Conservation (phyloP, 371 early-diverging fungal genomes). For the Syncephalastrum monosporum region DNA sequence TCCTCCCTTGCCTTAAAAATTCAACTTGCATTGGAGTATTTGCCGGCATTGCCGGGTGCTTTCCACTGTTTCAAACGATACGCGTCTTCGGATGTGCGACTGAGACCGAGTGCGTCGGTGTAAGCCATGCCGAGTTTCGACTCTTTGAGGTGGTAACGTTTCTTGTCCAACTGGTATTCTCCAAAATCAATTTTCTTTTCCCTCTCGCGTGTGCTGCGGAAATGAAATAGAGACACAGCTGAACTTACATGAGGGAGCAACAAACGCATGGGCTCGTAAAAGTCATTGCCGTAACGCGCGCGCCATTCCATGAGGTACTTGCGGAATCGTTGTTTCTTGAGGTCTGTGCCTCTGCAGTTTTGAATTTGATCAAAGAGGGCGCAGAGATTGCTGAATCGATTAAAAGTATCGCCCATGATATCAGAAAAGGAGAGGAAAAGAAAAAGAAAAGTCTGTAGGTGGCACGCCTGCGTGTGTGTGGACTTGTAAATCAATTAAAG, state of each 20-base stretch:
- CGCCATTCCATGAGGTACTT: constrained; percentile 46
- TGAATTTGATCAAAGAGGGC: constrained; percentile 17
- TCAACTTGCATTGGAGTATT: no score
- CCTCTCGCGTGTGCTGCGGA: no score
- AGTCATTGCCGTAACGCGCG: constrained; percentile 38
- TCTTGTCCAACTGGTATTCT: constrained; percentile 56
- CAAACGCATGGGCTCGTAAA: constrained; percentile 65
- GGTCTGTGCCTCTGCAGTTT: constrained; percentile 20
- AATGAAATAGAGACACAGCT: no score
- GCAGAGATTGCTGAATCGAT: constrained; percentile 18
- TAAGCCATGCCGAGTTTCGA: constrained; percentile 63
- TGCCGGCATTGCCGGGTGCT: no score
- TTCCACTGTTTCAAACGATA: constrained; percentile 28
- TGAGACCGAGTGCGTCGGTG: constrained; percentile 56
- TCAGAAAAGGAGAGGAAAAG: no score
- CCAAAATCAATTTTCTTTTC: neutral
- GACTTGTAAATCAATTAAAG: no score
- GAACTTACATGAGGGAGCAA: constrained; percentile 62
- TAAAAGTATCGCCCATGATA: no score
- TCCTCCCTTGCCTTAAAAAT: neutral
- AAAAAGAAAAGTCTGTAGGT: no score
- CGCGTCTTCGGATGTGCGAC: constrained; percentile 52
- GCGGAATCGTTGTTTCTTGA: constrained; percentile 21
- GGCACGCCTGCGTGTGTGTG: no score
- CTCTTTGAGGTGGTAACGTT: constrained; percentile 71